Conservation (phyloP, 257 asterid species). For the Jacaranda mimosifolia region DNA sequence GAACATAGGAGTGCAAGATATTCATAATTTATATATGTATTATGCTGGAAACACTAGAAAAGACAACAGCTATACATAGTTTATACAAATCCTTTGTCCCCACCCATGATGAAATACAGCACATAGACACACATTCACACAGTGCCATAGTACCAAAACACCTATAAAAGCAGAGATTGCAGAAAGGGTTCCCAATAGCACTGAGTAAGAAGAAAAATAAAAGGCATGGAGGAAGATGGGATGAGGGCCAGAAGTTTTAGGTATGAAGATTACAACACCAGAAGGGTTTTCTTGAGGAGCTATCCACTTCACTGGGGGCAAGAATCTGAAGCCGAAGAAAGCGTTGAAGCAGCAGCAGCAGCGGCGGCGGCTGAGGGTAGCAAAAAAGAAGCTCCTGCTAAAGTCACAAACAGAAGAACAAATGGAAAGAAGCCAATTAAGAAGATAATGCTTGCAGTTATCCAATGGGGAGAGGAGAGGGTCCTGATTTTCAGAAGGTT, state of each 20-base stretch:
- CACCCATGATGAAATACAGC: constrained; percentile 39
- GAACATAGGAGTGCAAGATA: constrained; percentile 13
- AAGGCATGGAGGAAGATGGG: constrained; percentile 53
- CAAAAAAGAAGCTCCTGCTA: constrained; percentile 39
- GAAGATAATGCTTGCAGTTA: constrained; percentile 61
- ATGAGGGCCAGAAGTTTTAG: constrained; percentile 71
- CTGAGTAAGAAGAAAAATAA: constrained; percentile 11
- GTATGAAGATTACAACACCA: constrained; percentile 67
- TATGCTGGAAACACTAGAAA: constrained; percentile 32
- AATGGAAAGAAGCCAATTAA: constrained; percentile 50
- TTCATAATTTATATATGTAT: constrained; percentile 11
- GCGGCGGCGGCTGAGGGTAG: constrained; percentile 24
- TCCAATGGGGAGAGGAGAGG: constrained; percentile 78
- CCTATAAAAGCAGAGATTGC: constrained; percentile 37
- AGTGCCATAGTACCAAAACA: constrained; percentile 17
- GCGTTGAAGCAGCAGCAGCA: constrained; percentile 39
- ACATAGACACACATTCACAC: constrained; percentile 32
- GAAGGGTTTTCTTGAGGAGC: constrained; percentile 87
- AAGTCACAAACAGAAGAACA: constrained; percentile 31
- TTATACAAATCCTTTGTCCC: constrained; percentile 33
- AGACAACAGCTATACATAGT: constrained; percentile 32
- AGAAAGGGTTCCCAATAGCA: constrained; percentile 14
- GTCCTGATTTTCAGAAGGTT: constrained; percentile 66
- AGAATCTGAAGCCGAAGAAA: constrained; percentile 56
- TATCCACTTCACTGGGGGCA: constrained; percentile 75